Evolutionary conservation across 805 yeast species (phyloP).

Genomic region (Pichia sporocuriosa): DNA sequence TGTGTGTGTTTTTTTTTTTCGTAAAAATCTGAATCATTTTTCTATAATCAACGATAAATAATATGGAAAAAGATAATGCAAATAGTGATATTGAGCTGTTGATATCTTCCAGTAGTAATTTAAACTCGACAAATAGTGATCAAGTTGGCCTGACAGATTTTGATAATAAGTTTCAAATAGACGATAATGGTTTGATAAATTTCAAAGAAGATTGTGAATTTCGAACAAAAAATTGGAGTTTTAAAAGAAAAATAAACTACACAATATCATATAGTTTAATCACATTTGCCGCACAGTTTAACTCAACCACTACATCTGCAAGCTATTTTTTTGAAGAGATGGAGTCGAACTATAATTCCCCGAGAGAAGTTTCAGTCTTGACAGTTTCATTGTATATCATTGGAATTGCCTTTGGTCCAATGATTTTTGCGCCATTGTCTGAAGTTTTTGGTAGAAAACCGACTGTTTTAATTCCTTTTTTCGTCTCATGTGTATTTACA

Average conservation of each 20-base stretch:
- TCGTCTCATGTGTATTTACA: slow-evolving; percentile 35
- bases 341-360: slow-evolving; percentile 32
- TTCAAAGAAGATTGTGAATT: slow-evolving; percentile 15
- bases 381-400: slow-evolving; percentile 53
- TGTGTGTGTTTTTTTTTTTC: not conserved
- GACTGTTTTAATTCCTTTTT: slow-evolving; percentile 38
- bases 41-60: not conserved
- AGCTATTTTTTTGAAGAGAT: slow-evolving; percentile 26
- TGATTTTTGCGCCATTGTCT: slow-evolving; percentile 56
- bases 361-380: slow-evolving; percentile 41
- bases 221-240: slow-evolving; percentile 33
- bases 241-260: slow-evolving; percentile 30
- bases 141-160: not conserved
- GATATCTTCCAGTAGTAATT: not conserved
- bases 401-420: slow-evolving; percentile 65
- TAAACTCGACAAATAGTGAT: not conserved
- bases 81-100: not conserved
- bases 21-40: not conserved
- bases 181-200: slow-evolving; percentile 1
- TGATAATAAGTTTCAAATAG: not conserved
- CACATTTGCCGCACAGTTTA: slow-evolving; percentile 41
- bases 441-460: slow-evolving; percentile 39
- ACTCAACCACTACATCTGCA: slow-evolving; percentile 44
- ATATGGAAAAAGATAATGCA: not conserved
- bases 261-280: slow-evolving; percentile 34